Conservation (phyloP, 345 rosid genomes). For the Citrus maxima region DNA sequence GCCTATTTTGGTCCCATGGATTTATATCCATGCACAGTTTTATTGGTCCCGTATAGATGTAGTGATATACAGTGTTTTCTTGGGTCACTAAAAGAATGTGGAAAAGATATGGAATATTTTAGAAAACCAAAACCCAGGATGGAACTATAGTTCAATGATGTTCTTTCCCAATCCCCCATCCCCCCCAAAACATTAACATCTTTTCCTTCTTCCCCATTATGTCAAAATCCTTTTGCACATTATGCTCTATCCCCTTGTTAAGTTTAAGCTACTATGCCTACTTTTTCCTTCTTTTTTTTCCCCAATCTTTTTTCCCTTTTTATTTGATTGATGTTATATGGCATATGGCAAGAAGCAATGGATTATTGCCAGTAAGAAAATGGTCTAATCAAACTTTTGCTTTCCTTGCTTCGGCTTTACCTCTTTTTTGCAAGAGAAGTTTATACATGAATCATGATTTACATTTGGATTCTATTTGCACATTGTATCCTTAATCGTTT, state of each 20-base stretch:
- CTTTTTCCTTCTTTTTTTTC: neutral
- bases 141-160: slow-evolving; percentile 1
- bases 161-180: too few relatives aligned
- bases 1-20: slow-evolving; percentile 19
- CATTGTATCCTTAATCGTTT: neutral
- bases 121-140: neutral
- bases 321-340: neutral
- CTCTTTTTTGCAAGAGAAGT: slow-evolving; percentile 1
- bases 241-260: neutral
- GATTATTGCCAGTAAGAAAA: neutral
- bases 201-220: neutral
- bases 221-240: neutral
- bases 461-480: neutral
- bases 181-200: neutral
- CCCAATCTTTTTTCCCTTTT: too few relatives aligned
- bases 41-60: neutral
- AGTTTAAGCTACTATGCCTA: neutral
- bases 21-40: neutral
- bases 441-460: neutral
- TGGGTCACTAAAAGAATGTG: slow-evolving; percentile 5
- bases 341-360: neutral
- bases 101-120: neutral
- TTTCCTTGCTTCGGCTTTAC: neutral
- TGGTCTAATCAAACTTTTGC: neutral
- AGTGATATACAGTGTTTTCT: neutral